Base-by-base conservation (phyloP, 768 basidiomycete species). In the Cystobasidium onofrii region DNA sequence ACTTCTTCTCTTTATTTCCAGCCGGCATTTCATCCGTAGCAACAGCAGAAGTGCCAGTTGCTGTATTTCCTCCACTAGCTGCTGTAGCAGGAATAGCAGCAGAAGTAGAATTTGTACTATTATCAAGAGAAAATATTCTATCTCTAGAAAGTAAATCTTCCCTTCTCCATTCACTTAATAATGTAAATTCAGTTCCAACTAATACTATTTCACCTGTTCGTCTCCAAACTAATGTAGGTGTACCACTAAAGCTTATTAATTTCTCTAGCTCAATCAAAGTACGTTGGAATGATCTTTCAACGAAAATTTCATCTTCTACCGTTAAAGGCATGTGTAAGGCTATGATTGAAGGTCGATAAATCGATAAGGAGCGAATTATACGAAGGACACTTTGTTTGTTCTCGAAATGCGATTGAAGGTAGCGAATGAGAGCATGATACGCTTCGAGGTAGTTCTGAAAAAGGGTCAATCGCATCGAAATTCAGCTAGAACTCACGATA, bases 311-410 rank as follows among this genome's bases (percentile, higher is more conserved):
- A 82, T 98, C 95, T 78, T 96, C 93, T 73, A 92, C 87, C 20
- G 92, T 90, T 81, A 98, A 84, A 33, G 95, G 92, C 94, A 97
- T 96, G 86, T 97, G 94, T 65, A 98, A 83, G 31, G 95, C 95
- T 78, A 98, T 98, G 71, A 98, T 85, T 73, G 91, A 94, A n/a
- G 95, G 95, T 71, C 95, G 86, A 81, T 92, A 94, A 43, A 95
- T 91, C 23, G 95, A 94, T 70, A 98, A 84, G 33, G 94, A 91
- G 66, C 93, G 89, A 54, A 97, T 93, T 77, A 98, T 89, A 73
- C 92, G 91, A 52, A 98, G 82, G 75, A 94, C 92, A 79, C 96
- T 93, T 81, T 90, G 91, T 84, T 95, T 97, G 81, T 61, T 71
- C 55, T 95, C 92, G 82, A 97, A 97, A 75, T 91, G 34, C 2